Evolutionary conservation across 768 basidiomycete genomes (phyloP), one percentile per base, ranked within the genome.

Genomic region (Suillus weaverae): DNA sequence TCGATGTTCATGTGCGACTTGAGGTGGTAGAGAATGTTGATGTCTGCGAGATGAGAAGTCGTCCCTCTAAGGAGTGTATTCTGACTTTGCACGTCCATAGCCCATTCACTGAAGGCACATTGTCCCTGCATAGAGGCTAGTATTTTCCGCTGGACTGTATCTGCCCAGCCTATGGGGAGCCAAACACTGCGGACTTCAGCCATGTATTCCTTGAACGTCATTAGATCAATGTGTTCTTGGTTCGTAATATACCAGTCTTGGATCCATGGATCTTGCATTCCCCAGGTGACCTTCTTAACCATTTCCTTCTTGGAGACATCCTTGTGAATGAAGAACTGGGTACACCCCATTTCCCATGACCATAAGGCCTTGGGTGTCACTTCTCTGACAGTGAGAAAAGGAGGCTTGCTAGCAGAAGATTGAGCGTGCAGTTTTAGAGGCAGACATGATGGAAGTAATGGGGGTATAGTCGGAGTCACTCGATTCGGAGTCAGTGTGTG

Each of bases 131-230:
- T 48, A 3, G 43, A 48, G 13, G 38, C 11, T 4, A 60, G 11
- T 48, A 26, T 64, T 36, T 9, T 62, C 20, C 39, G 48, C 0
- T 33, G 0, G 0, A 62, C 9, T 4, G 2, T 26, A 7, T 32
- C 32, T 1, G 22, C 63, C 70, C 70, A 70, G n/a, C 65, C 55
- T 1, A 33, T 51, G 1, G 64, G 63, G 2, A 71, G 50, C 67
- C 66, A 70, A 1, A 30, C 36, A 0, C 6, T 30, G 10, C 33
- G 43, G 1, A 68, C 32, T 9, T 64, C 53, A 3, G 5, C 16
- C 16, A 70, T 56, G 32, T 66, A 70, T 0, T 36, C 54, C 2
- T 20, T 16, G 36, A 67, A 65, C 20, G 61, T 2, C 2, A 63
- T 22, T 0, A 3, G 26, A 18, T 54, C 41, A 0, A 69, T 43